These are phyloP conservation scores for Picochlorum sp. DNA, from an alignment of 139 green algal species.

Conservation along the genomic window DNA sequence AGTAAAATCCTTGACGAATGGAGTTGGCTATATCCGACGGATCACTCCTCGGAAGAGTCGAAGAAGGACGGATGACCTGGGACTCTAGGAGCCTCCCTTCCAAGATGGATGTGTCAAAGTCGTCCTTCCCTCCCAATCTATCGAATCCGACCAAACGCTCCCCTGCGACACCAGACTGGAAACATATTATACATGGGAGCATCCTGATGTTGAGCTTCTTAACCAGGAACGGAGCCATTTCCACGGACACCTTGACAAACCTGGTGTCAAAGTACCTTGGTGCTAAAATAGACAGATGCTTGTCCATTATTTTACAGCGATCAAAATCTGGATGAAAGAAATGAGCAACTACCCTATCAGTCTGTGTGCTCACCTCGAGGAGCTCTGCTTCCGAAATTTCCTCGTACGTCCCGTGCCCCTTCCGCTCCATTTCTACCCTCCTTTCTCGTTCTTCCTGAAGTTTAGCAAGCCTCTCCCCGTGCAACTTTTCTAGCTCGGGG, in stretches of 20 bases:
- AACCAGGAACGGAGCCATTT: constrained; percentile 86
- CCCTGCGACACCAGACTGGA: constrained; percentile 64
- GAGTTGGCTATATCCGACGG: constrained; percentile 15
- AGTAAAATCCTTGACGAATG: neutral
- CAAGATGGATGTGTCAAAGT: constrained; percentile 24
- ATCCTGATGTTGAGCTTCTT: constrained; percentile 84
- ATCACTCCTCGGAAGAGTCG: neutral
- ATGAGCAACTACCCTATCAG: constrained; percentile 69
- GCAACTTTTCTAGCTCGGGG: constrained; percentile 46
- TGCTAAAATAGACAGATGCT: constrained; percentile 68
- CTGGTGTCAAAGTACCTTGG: constrained; percentile 77
- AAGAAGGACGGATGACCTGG: constrained; percentile 5
- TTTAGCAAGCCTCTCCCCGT: constrained; percentile 57
- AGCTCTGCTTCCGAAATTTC: constrained; percentile 85
- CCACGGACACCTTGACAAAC: constrained; percentile 85
- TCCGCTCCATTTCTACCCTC: constrained; percentile 52
- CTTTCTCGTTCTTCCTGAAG: constrained; percentile 77
- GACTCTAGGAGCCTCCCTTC: constrained; percentile 27
- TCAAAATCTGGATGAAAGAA: constrained; percentile 96
- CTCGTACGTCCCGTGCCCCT: constrained; percentile 67
- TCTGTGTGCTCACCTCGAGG: constrained; percentile 79
- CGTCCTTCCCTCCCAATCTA: constrained; percentile 65
- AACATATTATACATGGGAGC: constrained; percentile 79
- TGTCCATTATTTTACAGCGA: constrained; percentile 93
- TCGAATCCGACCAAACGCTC: constrained; percentile 84